These are phyloP conservation scores for Tuber indicum DNA, from an alignment of 495 filamentous ascomycete genomes.

Conservation along the genomic window DNA sequence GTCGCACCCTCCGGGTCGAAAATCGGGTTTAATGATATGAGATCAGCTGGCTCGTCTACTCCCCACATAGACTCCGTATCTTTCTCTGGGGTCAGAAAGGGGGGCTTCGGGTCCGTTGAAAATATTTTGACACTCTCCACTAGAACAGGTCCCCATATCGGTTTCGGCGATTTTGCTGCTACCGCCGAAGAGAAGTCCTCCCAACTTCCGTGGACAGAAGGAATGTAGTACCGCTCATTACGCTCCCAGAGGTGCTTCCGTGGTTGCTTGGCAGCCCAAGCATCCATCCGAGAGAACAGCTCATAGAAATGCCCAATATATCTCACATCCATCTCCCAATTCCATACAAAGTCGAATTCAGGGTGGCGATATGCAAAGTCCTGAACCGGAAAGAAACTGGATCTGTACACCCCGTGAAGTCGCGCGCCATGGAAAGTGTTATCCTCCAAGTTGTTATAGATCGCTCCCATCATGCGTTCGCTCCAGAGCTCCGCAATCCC, in stretches of 20 bases:
- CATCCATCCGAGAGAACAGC: slow-evolving; percentile 64
- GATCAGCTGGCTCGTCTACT: slow-evolving; percentile 83
- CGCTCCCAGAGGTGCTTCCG: slow-evolving; percentile 92
- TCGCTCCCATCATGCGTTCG: slow-evolving; percentile 77
- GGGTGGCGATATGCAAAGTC: slow-evolving; percentile 83
- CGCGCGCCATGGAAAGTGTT: slow-evolving; percentile 51
- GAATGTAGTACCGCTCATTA: slow-evolving; percentile 85
- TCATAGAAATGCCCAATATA: slow-evolving; percentile 97
- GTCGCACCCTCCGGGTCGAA: slow-evolving; percentile 85
- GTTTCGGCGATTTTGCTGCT: slow-evolving; percentile 49
- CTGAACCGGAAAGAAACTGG: slow-evolving; percentile 87
- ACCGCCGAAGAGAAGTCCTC: slow-evolving; percentile 90
- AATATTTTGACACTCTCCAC: slow-evolving; percentile 58
- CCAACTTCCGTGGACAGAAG: slow-evolving; percentile 79
- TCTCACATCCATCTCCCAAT: slow-evolving; percentile 97
- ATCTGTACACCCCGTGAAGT: slow-evolving; percentile 85
- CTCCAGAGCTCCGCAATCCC: slow-evolving; percentile 89
- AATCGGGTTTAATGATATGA: slow-evolving; percentile 88
- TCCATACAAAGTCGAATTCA: slow-evolving; percentile 95
- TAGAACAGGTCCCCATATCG: slow-evolving; percentile 78
- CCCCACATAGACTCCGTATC: slow-evolving; percentile 83
- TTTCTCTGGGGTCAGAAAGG: slow-evolving; percentile 63
- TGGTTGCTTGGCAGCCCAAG: slow-evolving; percentile 76
- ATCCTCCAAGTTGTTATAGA: slow-evolving; percentile 78
- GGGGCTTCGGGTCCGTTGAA: slow-evolving; percentile 61